Base-by-base conservation (phyloP, 2,329 filamentous ascomycete genomes). In the Trichoderma simmonsii region DNA sequence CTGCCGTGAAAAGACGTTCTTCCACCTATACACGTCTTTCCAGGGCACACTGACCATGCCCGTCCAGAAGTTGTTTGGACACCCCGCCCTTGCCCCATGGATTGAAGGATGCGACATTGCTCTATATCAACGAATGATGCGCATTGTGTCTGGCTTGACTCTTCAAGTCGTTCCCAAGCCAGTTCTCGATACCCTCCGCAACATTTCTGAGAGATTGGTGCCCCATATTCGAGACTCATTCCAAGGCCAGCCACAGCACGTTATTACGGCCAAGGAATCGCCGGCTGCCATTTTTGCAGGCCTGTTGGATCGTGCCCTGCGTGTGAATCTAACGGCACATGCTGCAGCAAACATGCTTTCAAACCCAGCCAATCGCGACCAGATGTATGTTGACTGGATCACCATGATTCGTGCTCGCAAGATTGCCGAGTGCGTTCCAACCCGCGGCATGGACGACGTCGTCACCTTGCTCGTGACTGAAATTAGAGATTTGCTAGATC, bases 51-150 rank as follows among this genome's bases (percentile, higher is more conserved):
- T 99, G 77, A 99, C 96, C 0, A 97, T 98, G 81, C 96, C 96
- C 6, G 95, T 98, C 3, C 94, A 98, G 81, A 98, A 97, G 81
- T 84, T 99, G 3, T 92, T 99, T 77, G 90, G 91, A 15, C 90
- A 97, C 77, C 90, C 92, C 3, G 91, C 90, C 70, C 85, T 98
- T 70, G 93, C 94, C 3, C 88, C 92, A 1, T 99, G 96, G 96
- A 97, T 99, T 73, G 93, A 96, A 79, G 92, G 97, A 80, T 97
- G 94, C 79, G 96, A 99, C 80, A 97, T 96, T 83, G 87, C 95
- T 39, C 93, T 98, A 83, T 99, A 99, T 80, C 94, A 98, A 80
- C 94, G 95, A 76, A 97, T 98, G 92, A 94, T 98, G 83, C 91
- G 92, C 69, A 97, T 98, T 73, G 90, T 98, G 54, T 92, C 93